A percentile compares a stretch with the other conserved stretches of the same genome.
Evolutionary conservation across 495 filamentous ascomycete species (phyloP).

Genomic region (Annulohypoxylon bovei): DNA sequence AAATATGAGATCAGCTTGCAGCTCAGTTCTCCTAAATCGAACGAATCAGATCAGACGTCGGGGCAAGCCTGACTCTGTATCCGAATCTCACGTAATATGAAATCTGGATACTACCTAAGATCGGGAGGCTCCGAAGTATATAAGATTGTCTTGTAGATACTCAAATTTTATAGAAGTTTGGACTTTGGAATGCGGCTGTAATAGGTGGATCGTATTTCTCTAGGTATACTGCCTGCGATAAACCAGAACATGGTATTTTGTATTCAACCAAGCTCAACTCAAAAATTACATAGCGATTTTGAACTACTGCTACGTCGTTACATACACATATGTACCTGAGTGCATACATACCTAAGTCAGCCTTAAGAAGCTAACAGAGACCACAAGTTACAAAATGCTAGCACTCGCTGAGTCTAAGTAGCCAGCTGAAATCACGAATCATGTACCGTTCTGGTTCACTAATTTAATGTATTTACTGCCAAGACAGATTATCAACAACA

Average conservation of each 20-base stretch:
- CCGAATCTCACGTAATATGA: background rate
- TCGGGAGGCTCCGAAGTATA: background rate
- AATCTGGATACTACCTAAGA: background rate
- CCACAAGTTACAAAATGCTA: background rate
- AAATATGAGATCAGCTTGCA: too few species aligned
- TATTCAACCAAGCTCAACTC: constrained; percentile 1
- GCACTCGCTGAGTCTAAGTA: background rate
- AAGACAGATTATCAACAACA: constrained; percentile 29
- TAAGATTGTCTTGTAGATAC: background rate
- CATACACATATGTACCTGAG: too few species aligned
- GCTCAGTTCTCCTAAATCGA: too few species aligned
- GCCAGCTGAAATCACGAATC: background rate
- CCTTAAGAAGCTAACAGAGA: background rate
- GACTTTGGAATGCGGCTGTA: constrained; percentile 8
- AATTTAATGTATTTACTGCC: constrained; percentile 10
- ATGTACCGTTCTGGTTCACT: background rate
- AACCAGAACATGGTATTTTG: constrained; percentile 16
- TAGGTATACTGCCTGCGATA: background rate
- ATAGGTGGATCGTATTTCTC: background rate
- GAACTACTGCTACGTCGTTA: background rate
- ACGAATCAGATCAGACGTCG: background rate
- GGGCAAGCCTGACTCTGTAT: too few species aligned
- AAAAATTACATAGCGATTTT: background rate
- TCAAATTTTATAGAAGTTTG: background rate
- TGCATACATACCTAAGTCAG: too few species aligned